Conservation (phyloP, 1,139 yeast species). For the Zygoascus meyerae region DNA sequence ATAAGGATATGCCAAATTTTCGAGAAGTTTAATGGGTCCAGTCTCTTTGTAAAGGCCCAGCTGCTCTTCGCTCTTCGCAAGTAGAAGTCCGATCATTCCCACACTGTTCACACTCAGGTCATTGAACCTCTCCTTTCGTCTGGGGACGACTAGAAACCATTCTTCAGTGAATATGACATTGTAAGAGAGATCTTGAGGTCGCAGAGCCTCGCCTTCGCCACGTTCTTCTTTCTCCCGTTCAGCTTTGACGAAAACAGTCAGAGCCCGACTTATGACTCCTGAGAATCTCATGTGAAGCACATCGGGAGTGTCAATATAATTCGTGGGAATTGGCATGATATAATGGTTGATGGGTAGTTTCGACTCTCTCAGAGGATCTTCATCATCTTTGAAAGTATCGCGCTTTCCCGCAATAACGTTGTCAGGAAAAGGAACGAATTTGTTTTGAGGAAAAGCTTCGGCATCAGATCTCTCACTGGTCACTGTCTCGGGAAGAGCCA, state of each 20-base stretch:
- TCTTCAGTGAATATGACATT: conserved; percentile 74
- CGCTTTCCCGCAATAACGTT: conserved; percentile 42
- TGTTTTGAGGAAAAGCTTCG: conserved; percentile 1
- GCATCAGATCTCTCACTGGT: not conserved
- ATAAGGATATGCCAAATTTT: conserved; percentile 60
- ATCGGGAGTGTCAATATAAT: conserved; percentile 36
- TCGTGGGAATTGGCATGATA: conserved; percentile 50
- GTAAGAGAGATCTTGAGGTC: conserved; percentile 46
- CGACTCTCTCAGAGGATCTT: conserved; percentile 56
- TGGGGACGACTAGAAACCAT: conserved; percentile 84
- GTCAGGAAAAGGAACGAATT: conserved; percentile 57
- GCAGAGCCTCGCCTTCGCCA: conserved; percentile 21
- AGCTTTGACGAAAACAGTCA: conserved; percentile 8
- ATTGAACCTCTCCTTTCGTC: conserved; percentile 41
- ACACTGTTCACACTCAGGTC: conserved; percentile 68
- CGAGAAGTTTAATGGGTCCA: conserved; percentile 40
- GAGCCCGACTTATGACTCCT: conserved; percentile 28
- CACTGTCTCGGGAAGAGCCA: conserved; percentile 54
- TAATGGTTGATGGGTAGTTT: conserved; percentile 78
- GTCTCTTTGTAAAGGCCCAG: conserved; percentile 24
- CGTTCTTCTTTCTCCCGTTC: conserved; percentile 35
- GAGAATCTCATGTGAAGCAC: conserved; percentile 31
- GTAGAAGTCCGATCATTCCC: conserved; percentile 71
- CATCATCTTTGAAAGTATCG: conserved; percentile 37
- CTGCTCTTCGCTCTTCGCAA: conserved; percentile 64